These are phyloP conservation scores for Ascochyta pisi DNA, from an alignment of 2,329 filamentous ascomycete species.

Conservation along the genomic window DNA sequence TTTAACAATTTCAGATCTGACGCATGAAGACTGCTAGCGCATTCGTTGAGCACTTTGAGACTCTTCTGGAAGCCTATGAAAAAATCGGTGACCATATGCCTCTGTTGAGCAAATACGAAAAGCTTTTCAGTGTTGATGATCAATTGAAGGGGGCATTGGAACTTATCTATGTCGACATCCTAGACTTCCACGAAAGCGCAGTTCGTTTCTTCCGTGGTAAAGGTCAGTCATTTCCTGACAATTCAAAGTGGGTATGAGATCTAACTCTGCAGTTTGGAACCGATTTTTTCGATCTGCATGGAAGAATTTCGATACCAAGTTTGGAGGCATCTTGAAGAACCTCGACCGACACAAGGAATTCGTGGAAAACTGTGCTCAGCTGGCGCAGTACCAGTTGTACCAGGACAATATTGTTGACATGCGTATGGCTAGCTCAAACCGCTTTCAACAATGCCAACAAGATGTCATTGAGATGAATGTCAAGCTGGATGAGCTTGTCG, in stretches of 20 bases:
- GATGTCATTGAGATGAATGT: constrained; percentile 22
- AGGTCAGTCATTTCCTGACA: constrained; percentile 14
- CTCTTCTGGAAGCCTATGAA: constrained; percentile 49
- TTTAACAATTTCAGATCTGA: neutral
- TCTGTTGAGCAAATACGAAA: constrained; percentile 42
- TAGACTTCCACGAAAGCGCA: constrained; percentile 49
- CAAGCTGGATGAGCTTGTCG: constrained; percentile 19
- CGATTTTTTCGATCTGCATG: constrained; percentile 34
- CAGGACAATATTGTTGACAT: neutral
- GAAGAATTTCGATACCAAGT: constrained; percentile 39
- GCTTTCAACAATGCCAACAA: constrained; percentile 17
- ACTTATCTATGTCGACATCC: constrained; percentile 49
- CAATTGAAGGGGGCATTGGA: constrained; percentile 43
- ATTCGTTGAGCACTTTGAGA: constrained; percentile 46
- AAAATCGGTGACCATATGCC: constrained; percentile 51
- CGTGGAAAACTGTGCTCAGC: constrained; percentile 31
- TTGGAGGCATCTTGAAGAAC: constrained; percentile 36
- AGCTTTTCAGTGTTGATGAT: constrained; percentile 35
- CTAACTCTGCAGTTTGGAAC: constrained; percentile 22
- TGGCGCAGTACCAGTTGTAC: constrained; percentile 23
- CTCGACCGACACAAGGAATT: constrained; percentile 35
- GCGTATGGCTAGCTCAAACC: neutral
- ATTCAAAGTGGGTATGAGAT: constrained; percentile 7
- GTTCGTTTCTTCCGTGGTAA: constrained; percentile 36
- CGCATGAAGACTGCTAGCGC: constrained; percentile 35